Evolutionary conservation across 1,139 yeast species (phyloP), one percentile per base, ranked within the genome.

Genomic region (Kurtzmaniella quercitrusa): DNA sequence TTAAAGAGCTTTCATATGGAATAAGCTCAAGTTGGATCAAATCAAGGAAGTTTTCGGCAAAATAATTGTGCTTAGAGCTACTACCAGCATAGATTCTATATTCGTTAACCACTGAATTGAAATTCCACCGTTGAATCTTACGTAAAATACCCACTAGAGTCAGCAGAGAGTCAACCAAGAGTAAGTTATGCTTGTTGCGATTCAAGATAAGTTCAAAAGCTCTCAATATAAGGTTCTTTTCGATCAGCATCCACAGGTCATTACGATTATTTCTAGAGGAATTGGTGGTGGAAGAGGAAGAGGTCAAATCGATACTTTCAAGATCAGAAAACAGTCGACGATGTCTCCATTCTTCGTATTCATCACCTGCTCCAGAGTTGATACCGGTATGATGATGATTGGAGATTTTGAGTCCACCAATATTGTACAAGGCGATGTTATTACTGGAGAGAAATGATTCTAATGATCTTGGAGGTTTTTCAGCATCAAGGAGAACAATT

Each of bases 51-150:
- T 85, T 84, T 56, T 91, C 96, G 4, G 93, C 90, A 57, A 77
- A 79, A 59, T 89, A 90, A 53, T 82, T 87, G 25, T 85, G 72
- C 53, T 86, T 83, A 48, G 79, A 80, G 29, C 90, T 86, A 46
- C 62, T 62, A 1, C 76, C 75, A 2, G 89, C 75, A 61, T 81
- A 87, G 8, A 86, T 75, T 41, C 96, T 70, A 63, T 88, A 93
- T 60, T 93, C 98, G 51, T 85, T 85, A 25, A 90, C 77, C 9
- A 91, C 81, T 19, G 94, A 82, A 33, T 90, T 82, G 58, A 86
- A 85, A 52, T 82, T 84, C 98, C 97, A 91, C 62, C 85, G 85
- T 62, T 88, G 95, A 33, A 90, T 72, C 58, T 85, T 83, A 44
- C 98, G 69, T 29, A 93, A 65, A 1, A 90, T 71, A 1, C 97